Conservation (phyloP, 129 eudicot species). For the Heracleum sosnowskyi region DNA sequence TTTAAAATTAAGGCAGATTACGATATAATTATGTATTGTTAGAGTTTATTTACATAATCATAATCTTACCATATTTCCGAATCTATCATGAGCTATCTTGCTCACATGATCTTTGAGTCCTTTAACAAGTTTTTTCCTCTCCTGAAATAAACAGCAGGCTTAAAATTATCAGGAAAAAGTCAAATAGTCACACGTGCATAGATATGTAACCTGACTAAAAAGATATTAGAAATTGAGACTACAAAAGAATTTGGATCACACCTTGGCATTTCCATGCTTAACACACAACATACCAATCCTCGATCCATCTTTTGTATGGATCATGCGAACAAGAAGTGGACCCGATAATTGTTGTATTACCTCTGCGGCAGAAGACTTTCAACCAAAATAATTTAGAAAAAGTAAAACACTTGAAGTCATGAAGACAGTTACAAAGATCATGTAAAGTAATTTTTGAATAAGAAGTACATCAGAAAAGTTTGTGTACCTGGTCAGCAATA, state of each 20-base stretch:
- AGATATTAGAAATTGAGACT: not conserved
- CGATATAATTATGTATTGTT: not conserved
- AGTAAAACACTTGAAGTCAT: not conserved
- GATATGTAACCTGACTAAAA: not conserved
- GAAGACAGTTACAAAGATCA: not conserved
- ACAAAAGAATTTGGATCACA: conserved; percentile 11
- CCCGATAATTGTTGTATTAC: conserved; percentile 76
- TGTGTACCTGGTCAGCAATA: conserved; percentile 72
- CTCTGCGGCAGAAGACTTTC: conserved; percentile 80
- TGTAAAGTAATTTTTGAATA: not conserved
- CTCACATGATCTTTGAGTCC: conserved; percentile 76
- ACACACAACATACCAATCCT: conserved; percentile 64
- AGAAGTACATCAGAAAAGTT: not conserved
- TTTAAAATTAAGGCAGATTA: not conserved
- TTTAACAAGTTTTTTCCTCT: conserved; percentile 84
- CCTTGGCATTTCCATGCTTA: conserved; percentile 97
- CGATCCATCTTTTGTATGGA: conserved; percentile 83
- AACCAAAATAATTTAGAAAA: conserved; percentile 13
- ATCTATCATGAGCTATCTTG: conserved; percentile 69
- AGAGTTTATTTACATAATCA: not conserved
- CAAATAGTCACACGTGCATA: not conserved
- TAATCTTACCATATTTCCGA: conserved; percentile 57
- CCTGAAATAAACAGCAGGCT: conserved; percentile 29
- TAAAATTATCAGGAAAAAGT: not conserved
- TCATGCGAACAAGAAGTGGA: conserved; percentile 66